Base-by-base conservation (phyloP, 1,284 basidiomycete genomes). In the Ceratobasidium sp. region DNA sequence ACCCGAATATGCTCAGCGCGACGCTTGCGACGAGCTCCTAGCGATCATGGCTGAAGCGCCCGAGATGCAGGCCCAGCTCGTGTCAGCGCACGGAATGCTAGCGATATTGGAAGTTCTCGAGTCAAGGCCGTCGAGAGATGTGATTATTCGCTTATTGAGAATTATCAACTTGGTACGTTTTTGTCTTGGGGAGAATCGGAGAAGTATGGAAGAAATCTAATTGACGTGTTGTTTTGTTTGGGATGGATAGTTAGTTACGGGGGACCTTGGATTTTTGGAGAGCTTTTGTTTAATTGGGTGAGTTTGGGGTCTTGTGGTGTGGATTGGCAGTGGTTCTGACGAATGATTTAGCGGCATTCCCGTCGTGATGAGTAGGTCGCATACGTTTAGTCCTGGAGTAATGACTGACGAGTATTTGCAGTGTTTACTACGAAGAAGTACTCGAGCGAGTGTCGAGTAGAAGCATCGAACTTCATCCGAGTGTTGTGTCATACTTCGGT, bases 361-460 rank as follows among this genome's bases (percentile, higher is more conserved):
- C 23, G 92, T 96, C 35, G 91, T 96, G 83, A 95, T 96, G 89
- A 88, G 93, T 93, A 77, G 74, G 86, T 82, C 0, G 18, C 38
- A 1, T 26, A 18, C 16, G 16, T 44, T 52, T 54, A 41, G 11
- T 26, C 23, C 0, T 26, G 11, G 52, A 49, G 13, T 58, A 14
- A 6, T 26, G 26, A 32, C 62, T 74, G 62, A 43, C 26, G 46
- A 50, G n/a, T 57, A 16, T 35, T 18, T 58, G 14, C 76, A 91
- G 89, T 89, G 47, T 98, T 97, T 79, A 97, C 96, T 0, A 95
- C 94, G 9, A 98, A 98, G 84, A 94, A 93, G 78, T 95, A 95
- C 80, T 91, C 95, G 0, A 90, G 94, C 18, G 96, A 98, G 79
- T 97, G 95, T 77, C 89, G 97, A 52, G 83, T 94, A n/a, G 94